Evolutionary conservation across 345 rosid genomes (phyloP), one percentile per base, ranked within the genome.

Genomic region (Linum usitatissimum): DNA sequence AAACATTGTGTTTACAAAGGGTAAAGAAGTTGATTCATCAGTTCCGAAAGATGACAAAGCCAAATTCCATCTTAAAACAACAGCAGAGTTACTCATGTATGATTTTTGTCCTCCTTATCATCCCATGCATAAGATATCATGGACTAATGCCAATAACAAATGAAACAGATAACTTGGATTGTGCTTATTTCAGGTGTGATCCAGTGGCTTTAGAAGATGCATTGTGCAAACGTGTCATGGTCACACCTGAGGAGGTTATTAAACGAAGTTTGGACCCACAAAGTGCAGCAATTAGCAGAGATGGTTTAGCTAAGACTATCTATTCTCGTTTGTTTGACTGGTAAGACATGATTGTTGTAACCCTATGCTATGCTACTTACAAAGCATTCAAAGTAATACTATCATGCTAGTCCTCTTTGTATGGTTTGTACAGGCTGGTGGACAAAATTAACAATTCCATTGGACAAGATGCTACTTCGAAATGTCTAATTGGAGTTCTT

Each of bases 231-330:
- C 98, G 96, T 77, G 88, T 91, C 57, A 91, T 91, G 98, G 59
- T 91, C 77, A 91, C 98, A 20, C 98, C 98, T 0, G 98, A 91
- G 78, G 98, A 91, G 76, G 92, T 88, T 60, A 91, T 91, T 53
- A 91, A 86, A 75, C 79, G 95, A 78, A 78, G 92, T 68, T 90
- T 88, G 39, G 96, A 88, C 76, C 98, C 98, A 56, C 87, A 83
- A 60, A 86, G 96, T 70, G 98, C 98, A 51, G 65, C 59, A n/a
- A 64, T 73, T 63, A 88, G 96, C 73, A 82, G 96, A 65, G 98
- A 91, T 57, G 95, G 95, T 71, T 77, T 91, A 59, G 96, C 98
- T 62, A 91, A 91, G 84, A 91, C 98, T 18, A 39, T 91, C 57
- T 91, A 91, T 74, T 88, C 94, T 53, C 83, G 92, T 53, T 73